A percentile compares a stretch with the other conserved stretches of the same genome.
These are phyloP conservation scores for Monilinia fructicola DNA, from an alignment of 2,329 filamentous ascomycete genomes.

Conservation along the genomic window DNA sequence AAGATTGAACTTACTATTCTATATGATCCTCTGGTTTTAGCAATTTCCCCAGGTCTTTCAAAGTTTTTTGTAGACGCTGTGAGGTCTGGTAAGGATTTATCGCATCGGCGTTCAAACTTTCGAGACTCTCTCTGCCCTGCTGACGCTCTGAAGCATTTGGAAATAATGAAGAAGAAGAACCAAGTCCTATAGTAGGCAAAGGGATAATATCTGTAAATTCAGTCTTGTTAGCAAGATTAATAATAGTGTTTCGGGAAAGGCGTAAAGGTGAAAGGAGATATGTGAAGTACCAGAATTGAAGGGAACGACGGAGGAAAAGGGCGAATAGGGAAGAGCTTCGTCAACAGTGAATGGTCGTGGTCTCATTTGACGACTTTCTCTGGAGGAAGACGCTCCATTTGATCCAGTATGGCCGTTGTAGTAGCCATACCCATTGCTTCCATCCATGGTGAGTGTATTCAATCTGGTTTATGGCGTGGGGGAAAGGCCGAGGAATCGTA, in stretches of 20 bases:
- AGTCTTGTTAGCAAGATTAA: conserved; percentile 27
- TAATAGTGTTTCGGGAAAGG: conserved; percentile 15
- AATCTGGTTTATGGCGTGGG: background rate
- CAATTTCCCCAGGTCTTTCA: conserved; percentile 73
- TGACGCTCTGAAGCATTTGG: conserved; percentile 54
- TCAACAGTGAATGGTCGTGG: conserved; percentile 59
- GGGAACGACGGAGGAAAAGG: conserved; percentile 76
- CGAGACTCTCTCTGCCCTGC: conserved; percentile 54
- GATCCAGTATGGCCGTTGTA: conserved; percentile 13
- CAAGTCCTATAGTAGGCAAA: conserved; percentile 59
- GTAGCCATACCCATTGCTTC: conserved; percentile 17
- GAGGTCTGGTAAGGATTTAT: conserved; percentile 57
- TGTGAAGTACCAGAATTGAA: conserved; percentile 64
- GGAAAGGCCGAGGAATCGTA: conserved; percentile 13
- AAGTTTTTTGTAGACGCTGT: conserved; percentile 66
- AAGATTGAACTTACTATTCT: conserved; percentile 46
- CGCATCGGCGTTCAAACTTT: conserved; percentile 71
- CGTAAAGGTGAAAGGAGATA: conserved; percentile 2
- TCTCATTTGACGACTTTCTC: conserved; percentile 29
- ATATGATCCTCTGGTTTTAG: conserved; percentile 70
- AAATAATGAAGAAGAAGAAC: conserved; percentile 53
- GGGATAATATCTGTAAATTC: conserved; percentile 59
- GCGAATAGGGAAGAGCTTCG: conserved; percentile 79
- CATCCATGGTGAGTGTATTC: conserved; percentile 16
- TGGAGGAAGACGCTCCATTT: background rate